These are phyloP conservation scores for Solanum ossicruentum DNA, from an alignment of 257 asterid genomes.

Conservation along the genomic window DNA sequence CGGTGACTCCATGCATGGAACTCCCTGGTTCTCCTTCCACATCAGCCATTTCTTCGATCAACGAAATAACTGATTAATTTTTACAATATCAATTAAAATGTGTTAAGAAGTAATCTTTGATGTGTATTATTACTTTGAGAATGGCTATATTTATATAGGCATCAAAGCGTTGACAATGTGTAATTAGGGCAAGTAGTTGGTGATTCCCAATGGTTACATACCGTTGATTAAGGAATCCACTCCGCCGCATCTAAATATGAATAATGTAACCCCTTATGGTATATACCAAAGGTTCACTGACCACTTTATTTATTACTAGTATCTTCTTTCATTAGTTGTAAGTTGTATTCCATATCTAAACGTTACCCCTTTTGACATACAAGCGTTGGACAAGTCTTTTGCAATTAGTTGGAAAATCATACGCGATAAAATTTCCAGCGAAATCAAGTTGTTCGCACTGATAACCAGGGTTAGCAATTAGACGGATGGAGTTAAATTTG, in stretches of 20 bases:
- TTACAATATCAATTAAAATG: neutral
- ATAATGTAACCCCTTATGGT: neutral
- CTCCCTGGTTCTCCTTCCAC: constrained; percentile 31
- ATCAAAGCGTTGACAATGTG: neutral
- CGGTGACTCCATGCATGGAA: constrained; percentile 43
- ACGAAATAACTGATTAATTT: neutral
- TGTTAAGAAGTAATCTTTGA: neutral
- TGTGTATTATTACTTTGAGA: neutral
- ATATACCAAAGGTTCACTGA: constrained; percentile 10
- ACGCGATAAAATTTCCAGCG: neutral
- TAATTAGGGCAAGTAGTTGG: neutral
- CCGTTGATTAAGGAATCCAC: neutral
- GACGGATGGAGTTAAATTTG: too few species aligned
- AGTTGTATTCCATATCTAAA: neutral
- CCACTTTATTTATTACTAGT: neutral
- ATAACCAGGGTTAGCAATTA: neutral
- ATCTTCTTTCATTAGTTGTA: neutral
- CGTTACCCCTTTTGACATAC: neutral
- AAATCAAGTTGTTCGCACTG: neutral
- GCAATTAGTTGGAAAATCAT: neutral
- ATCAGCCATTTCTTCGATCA: neutral
- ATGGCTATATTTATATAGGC: neutral
- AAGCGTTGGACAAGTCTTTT: neutral
- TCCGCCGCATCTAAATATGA: constrained; percentile 6
- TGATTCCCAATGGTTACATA: neutral